These are phyloP conservation scores for Fusarium decemcellulare DNA, from an alignment of 2,329 filamentous ascomycete species.

Conservation along the genomic window DNA sequence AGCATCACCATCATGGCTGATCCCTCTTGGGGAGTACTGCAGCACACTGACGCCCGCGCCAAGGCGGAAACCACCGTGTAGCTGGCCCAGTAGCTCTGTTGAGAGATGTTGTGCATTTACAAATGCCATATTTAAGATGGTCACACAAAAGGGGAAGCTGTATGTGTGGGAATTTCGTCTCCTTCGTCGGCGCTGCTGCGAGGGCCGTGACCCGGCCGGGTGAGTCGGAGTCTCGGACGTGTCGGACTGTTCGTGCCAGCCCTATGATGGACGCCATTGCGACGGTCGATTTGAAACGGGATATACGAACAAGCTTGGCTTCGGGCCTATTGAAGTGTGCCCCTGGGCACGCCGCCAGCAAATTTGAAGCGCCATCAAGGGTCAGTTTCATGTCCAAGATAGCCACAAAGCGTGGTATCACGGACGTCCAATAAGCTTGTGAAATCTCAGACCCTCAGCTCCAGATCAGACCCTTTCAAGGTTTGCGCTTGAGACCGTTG, in stretches of 20 bases:
- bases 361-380: slow-evolving; percentile 13
- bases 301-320: slow-evolving; percentile 17
- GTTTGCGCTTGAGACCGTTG: slow-evolving; percentile 17
- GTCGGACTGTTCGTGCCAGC: slow-evolving; percentile 14
- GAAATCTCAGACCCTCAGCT: slow-evolving; percentile 1
- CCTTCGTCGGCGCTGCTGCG: background rate
- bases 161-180: background rate
- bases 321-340: slow-evolving; percentile 9
- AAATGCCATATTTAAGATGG: background rate
- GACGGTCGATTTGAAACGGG: slow-evolving; percentile 13
- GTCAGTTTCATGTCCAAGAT: slow-evolving; percentile 21
- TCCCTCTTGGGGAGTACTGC: background rate
- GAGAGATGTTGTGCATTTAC: background rate
- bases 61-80: slow-evolving; percentile 1
- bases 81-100: background rate
- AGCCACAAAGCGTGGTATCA: slow-evolving; percentile 32
- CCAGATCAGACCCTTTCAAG: slow-evolving; percentile 8
- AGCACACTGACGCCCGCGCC: slow-evolving; percentile 3
- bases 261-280: slow-evolving; percentile 14
- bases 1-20: slow-evolving; percentile 1
- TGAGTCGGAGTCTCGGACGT: slow-evolving; percentile 19
- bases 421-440: slow-evolving; percentile 13
- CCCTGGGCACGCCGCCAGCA: slow-evolving; percentile 9
- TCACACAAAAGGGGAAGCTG: background rate
- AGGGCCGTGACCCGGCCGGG: slow-evolving; percentile 15